Base-by-base conservation (phyloP, 345 rosid species). In the Barbarea vulgaris region DNA sequence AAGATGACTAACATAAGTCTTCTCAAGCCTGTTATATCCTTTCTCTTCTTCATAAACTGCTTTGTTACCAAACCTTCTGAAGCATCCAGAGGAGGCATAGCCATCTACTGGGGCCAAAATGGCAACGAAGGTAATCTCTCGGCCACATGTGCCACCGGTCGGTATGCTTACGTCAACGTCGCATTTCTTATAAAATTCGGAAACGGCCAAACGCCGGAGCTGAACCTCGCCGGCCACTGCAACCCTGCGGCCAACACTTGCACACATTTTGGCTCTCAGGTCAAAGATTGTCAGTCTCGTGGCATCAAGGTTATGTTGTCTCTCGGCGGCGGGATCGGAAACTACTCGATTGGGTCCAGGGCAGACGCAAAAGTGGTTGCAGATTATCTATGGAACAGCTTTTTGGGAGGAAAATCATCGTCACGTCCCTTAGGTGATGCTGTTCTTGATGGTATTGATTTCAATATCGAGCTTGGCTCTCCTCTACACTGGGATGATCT, bases 191-290 rank as follows among this genome's bases (percentile, higher is more conserved):
- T 80, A 62, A 78, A 67, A 62, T 88, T 85, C 9, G 93, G 90
- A 51, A 79, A 55, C 3, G 89, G 89, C 22, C 84, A 57, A 24
- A 71, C 73, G 74, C 89, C 87, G 7, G 70, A 22, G 60, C 55
- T 83, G 51, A 81, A 87, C 79, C 85, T 88, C 10, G 89, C 89
- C 11, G 93, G 93, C 12, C 90, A 86, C 77, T 86, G 90, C 54
- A 75, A 79, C 72, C 86, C 87, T 0, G 75, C 80, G 37, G 44
- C 80, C 30, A 63, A 73, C 11, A 77, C 83, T 36, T 88, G 90
- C 25, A 76, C 64, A 30, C 42, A 13, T 19, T 42, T 82, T n/a
- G 72, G 85, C 65, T 18, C 76, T 8, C 82, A 64, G 60, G 80
- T 88, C 56, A 78, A 48, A 21, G 69, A 64, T 37, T 88, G 93